Conservation (phyloP, 1,139 yeast species). For the Pichia sp. region DNA sequence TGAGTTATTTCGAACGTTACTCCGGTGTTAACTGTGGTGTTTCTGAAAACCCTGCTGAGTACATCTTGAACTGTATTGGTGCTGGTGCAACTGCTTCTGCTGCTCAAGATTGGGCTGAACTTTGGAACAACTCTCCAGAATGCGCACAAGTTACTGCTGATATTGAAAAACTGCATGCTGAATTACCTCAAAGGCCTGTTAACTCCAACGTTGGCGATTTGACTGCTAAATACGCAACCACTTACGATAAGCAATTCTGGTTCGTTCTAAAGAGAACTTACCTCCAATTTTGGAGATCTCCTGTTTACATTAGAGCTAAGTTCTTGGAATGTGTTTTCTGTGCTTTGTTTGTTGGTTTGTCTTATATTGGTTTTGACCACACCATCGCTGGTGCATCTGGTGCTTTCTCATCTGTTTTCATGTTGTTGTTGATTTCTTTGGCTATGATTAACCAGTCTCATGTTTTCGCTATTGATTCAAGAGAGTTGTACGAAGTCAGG, state of each 20-base stretch:
- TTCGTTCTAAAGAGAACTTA: slow-evolving; percentile 41
- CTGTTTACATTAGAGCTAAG: slow-evolving; percentile 46
- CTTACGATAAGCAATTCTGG: slow-evolving; percentile 38
- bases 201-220: slow-evolving; percentile 31
- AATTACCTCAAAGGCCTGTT: slow-evolving; percentile 21
- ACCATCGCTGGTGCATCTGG: slow-evolving; percentile 50
- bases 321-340: slow-evolving; percentile 33
- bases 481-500: slow-evolving; percentile 58
- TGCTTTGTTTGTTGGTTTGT: slow-evolving; percentile 52
- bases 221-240: slow-evolving; percentile 35
- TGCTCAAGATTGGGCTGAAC: slow-evolving; percentile 43
- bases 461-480: slow-evolving; percentile 49
- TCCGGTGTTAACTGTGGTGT: slow-evolving; percentile 50
- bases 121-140: slow-evolving; percentile 41
- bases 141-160: slow-evolving; percentile 27
- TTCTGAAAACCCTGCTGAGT: slow-evolving; percentile 50
- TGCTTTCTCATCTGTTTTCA: slow-evolving; percentile 46
- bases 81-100: slow-evolving; percentile 53
- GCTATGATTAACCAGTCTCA: slow-evolving; percentile 57
- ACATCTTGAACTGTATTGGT: slow-evolving; percentile 53
- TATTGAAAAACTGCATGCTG: slow-evolving; percentile 26
- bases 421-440: slow-evolving; percentile 46
- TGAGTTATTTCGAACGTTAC: slow-evolving; percentile 48
- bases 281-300: slow-evolving; percentile 47
- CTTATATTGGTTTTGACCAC: slow-evolving; percentile 48